Evolutionary conservation across 2,329 filamentous ascomycete species (phyloP).

Genomic region (Pseudocercospora eumusae): DNA sequence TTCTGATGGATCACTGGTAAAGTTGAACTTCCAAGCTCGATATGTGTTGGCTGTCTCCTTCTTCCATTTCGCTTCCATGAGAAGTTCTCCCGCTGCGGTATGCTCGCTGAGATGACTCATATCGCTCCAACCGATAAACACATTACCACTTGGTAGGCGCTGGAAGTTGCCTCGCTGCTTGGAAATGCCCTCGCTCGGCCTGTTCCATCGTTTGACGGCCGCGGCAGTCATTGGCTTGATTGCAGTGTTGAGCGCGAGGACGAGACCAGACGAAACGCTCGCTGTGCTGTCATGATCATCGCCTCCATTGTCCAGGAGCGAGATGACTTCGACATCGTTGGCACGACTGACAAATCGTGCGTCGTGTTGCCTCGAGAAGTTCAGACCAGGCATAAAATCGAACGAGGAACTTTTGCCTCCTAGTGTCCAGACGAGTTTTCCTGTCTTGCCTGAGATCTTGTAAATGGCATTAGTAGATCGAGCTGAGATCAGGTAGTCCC

Average conservation of each 20-base stretch:
- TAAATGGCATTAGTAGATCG: constrained; percentile 44
- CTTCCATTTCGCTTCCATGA: constrained; percentile 50
- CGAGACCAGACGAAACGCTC: neutral
- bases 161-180: constrained; percentile 35
- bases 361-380: neutral
- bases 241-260: neutral
- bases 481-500: constrained; percentile 44
- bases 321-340: neutral
- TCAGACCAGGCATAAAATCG: neutral
- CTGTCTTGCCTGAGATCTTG: constrained; percentile 39
- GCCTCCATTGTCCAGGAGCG: neutral
- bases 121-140: constrained; percentile 53
- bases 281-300: neutral
- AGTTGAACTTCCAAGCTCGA: constrained; percentile 53
- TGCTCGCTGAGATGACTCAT: constrained; percentile 40
- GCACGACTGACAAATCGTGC: neutral
- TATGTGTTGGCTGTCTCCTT: constrained; percentile 44
- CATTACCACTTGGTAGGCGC: constrained; percentile 54
- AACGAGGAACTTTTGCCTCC: constrained; percentile 30
- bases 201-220: neutral
- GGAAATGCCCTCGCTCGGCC: neutral
- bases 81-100: constrained; percentile 45
- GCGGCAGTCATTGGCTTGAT: neutral
- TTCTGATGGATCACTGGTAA: constrained; percentile 40
- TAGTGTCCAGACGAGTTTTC: constrained; percentile 43